Percentiles rank a stretch among this genome's conserved stretches.
Evolutionary conservation across 805 yeast genomes (phyloP).

Genomic region (Wickerhamomyces strasburgensis): DNA sequence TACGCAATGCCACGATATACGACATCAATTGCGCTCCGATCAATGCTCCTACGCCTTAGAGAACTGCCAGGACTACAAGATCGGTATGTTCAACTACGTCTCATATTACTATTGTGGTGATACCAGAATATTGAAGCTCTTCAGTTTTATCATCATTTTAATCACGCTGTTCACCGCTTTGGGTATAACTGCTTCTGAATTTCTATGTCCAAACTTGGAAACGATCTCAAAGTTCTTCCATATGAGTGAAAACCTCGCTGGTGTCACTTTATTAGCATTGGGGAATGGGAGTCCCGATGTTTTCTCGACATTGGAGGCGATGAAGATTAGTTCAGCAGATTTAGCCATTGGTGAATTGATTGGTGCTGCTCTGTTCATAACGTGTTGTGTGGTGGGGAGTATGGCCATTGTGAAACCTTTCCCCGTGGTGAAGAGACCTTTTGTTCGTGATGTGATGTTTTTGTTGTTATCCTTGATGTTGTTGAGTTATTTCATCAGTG

Average conservation of each 20-base stretch:
- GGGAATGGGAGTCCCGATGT: slow-evolving; percentile 95
- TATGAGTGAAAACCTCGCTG: slow-evolving; percentile 75
- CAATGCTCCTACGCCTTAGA: slow-evolving; percentile 19
- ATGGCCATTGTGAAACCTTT: slow-evolving; percentile 72
- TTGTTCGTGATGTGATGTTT: slow-evolving; percentile 43
- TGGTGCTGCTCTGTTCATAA: slow-evolving; percentile 84
- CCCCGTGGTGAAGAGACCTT: slow-evolving; percentile 38
- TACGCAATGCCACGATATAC: slow-evolving; percentile 19
- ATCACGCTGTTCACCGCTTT: slow-evolving; percentile 54
- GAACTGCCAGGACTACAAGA: slow-evolving; percentile 22
- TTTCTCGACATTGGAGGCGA: slow-evolving; percentile 77
- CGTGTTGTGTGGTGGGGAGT: slow-evolving; percentile 78
- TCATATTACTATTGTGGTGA: slow-evolving; percentile 19
- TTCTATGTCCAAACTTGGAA: slow-evolving; percentile 73
- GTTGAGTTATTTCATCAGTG: slow-evolving; percentile 47
- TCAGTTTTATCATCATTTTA: slow-evolving; percentile 11
- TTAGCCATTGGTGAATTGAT: slow-evolving; percentile 87
- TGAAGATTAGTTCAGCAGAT: slow-evolving; percentile 62
- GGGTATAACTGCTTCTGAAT: slow-evolving; percentile 82
- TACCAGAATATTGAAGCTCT: background rate
- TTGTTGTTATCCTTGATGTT: slow-evolving; percentile 49
- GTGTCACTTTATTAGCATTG: slow-evolving; percentile 82
- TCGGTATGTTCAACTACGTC: slow-evolving; percentile 24
- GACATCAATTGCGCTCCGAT: slow-evolving; percentile 7
- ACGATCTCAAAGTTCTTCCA: slow-evolving; percentile 58